Evolutionary conservation across 257 asterid genomes (phyloP).

Genomic region (Solanum virginianum): DNA sequence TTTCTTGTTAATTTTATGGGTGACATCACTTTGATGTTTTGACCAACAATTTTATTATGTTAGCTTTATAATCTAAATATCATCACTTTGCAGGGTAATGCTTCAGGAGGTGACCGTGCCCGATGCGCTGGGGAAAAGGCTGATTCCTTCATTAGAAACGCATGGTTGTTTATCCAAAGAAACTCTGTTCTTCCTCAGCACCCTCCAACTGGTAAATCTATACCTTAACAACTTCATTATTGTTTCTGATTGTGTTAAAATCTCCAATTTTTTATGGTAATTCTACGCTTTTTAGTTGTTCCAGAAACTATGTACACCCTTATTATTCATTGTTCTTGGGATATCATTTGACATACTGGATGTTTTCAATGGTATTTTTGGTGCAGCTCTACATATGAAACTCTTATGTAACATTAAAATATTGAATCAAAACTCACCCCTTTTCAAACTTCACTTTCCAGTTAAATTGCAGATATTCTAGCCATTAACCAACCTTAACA

Average conservation of each 20-base stretch:
- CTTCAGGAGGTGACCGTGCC: slow-evolving; percentile 96
- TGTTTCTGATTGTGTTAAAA: background rate
- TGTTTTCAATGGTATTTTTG: background rate
- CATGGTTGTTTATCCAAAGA: slow-evolving; percentile 56
- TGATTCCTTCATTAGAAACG: slow-evolving; percentile 41
- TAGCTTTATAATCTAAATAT: background rate
- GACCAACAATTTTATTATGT: background rate
- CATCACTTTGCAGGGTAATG: slow-evolving; percentile 58
- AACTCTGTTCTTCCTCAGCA: slow-evolving; percentile 61
- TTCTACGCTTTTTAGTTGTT: background rate
- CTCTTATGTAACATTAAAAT: background rate
- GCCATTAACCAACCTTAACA: background rate
- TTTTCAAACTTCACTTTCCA: background rate
- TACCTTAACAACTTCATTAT: background rate
- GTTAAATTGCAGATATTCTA: background rate
- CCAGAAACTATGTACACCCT: background rate
- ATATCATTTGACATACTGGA: background rate
- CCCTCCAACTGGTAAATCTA: slow-evolving; percentile 49
- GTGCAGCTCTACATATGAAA: background rate
- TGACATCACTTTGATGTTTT: background rate
- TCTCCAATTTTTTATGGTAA: background rate
- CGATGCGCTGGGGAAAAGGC: slow-evolving; percentile 57
- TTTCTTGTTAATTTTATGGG: background rate
- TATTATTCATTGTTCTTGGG: background rate
- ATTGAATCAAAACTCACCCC: background rate